Base-by-base conservation (phyloP, 805 yeast species). In the Saccharomycopsis sp. region DNA sequence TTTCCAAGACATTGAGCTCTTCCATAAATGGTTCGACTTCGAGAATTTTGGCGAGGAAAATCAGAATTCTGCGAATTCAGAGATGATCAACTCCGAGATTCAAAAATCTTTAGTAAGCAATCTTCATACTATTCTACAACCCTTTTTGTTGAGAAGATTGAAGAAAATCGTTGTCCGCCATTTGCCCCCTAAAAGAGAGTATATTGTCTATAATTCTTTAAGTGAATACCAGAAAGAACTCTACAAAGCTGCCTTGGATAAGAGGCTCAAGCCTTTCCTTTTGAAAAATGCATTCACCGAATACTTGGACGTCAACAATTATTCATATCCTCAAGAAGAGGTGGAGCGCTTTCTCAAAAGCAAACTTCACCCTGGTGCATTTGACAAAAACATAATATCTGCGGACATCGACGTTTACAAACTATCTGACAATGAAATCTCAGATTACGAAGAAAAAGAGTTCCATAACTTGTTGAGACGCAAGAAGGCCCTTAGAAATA, bases 21-120 rank as follows among this genome's bases (percentile, higher is more conserved):
- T 92, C 67, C 95, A 92, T 69, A 87, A 85, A 67, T 92, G 98
- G 97, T 94, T 92, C 71, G 95, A 94, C 69, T 88, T 88, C 63
- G 52, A 40, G 4, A 59, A 63, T 56, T 50, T 60, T 37, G 64
- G 61, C 9, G 64, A 63, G 8, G 65, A 64, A 21, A 64, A 64
- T 23, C 53, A 63, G 37, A 64, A 62, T 1, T 63, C 64, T 24
- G 73, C 73, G 77, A 54, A 75, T 78, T 24, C 78, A 71, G 77
- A 73, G 63, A 67, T 83, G 47, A 80, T 90, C 46, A 82, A 82
- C 55, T 73, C 77, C 21, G 82, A 80, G 63, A 75, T 80, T 64
- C 79, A 86, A 68, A 78, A 77, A 63, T 79, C 81, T 54, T 73
- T 92, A 57, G 82, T 92, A 24, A 76, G 82, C 20, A 91, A 88